Evolutionary conservation across 2,329 filamentous ascomycete genomes (phyloP), one percentile per base, ranked within the genome.

Genomic region (Cladophialophora yegresii): DNA sequence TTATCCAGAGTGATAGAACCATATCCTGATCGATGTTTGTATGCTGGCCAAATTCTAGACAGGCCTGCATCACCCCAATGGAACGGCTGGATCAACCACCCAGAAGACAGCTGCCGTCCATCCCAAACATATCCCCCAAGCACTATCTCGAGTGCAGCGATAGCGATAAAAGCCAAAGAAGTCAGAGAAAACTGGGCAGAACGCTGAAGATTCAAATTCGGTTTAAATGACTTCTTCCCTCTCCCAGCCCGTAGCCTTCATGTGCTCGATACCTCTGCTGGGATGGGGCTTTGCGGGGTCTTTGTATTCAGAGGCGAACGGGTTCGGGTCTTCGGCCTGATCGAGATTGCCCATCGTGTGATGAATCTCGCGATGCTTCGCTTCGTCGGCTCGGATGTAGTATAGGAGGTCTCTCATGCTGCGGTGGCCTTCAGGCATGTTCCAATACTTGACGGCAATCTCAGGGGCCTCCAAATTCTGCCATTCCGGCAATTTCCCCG

Each of bases 351-450:
- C 87, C 49, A 99, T 79, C 0, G 95, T 98, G 76, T 99, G 95
- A 78, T 99, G 98, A 71, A 98, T 93, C 74, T 96, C 95, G 36
- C 95, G 85, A 74, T 96, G 92, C 75, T 91, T 90, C 3, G 91
- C 91, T 77, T 96, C 92, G 73, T 93, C 90, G n/a, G 90, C 91
- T 32, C 93, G 85, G 70, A 97, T 90, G 75, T 98, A 97, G 57
- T 95, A 79, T 58, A 98, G 83, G 66, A 98, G 78, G 73, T 98
- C 92, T 72, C 84, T 85, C 91, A 99, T 96, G 1, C 87, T 90
- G 28, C 88, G 85, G 63, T 89, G 82, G 2, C 87, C 89, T 75
- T 96, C 89, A 0, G 93, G 92, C 87, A 99, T 97, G 49, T 90
- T 87, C 92, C 93, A 99, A 79, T 99, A 99, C 69, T 87, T 84